phyloP scores from a whole-genome alignment of 345 rosid species.

The Sisymbrium irio region DNA sequence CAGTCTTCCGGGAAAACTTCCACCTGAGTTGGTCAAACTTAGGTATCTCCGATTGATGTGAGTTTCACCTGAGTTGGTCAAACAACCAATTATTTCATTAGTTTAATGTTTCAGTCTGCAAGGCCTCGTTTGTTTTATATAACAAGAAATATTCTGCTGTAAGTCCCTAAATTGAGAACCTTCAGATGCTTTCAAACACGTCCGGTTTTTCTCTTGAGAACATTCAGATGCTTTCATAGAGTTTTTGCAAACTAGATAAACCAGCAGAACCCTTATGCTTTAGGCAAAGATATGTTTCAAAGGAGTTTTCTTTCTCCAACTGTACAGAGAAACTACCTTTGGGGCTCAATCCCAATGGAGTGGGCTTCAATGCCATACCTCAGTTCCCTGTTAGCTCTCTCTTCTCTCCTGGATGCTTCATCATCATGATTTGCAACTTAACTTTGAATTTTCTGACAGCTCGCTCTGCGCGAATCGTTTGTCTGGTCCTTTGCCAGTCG shows the following conservation, averaged over 20 bases:
- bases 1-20: conserved; percentile 17
- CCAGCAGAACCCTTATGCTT: too few relatives aligned
- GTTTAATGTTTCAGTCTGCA: neutral
- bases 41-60: neutral
- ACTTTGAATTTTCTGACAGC: conserved; percentile 25
- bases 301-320: neutral
- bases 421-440: neutral
- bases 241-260: too few relatives aligned
- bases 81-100: neutral
- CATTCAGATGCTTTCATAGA: too few relatives aligned
- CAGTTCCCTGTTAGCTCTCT: conserved; percentile 41
- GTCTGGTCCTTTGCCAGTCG: conserved; percentile 45
- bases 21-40: conserved; percentile 11
- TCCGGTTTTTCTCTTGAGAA: too few relatives aligned
- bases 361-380: conserved; percentile 48
- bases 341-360: conserved; percentile 51
- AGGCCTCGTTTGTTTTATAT: neutral
- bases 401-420: neutral
- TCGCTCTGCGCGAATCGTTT: conserved; percentile 43
- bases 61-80: neutral
- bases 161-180: neutral
- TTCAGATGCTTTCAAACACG: too few relatives aligned
- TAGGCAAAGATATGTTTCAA: too few relatives aligned
- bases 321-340: conserved; percentile 40
- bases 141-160: too few relatives aligned